phyloP scores from a whole-genome alignment of 2,329 filamentous ascomycete genomes.

The Gnomoniopsis sp. region DNA sequence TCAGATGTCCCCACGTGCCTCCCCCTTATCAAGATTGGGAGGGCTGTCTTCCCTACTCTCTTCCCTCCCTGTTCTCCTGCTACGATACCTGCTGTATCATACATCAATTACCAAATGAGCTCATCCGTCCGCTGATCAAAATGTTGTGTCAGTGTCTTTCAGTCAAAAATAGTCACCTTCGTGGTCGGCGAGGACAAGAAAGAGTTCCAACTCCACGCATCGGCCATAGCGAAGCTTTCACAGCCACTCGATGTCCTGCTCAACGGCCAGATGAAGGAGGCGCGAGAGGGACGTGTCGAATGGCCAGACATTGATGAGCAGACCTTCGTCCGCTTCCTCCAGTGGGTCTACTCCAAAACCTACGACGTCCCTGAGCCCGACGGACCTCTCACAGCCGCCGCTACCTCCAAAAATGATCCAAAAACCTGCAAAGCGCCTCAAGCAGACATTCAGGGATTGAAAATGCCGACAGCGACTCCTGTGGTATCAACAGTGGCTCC shows the following conservation, averaged over 20 bases:
- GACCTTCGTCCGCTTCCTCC: slow-evolving; percentile 6
- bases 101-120: too few species aligned
- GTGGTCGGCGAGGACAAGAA: background rate
- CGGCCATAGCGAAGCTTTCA: background rate
- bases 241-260: background rate
- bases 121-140: too few species aligned
- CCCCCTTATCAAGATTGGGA: too few species aligned
- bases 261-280: slow-evolving; percentile 6
- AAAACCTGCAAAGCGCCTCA: too few species aligned
- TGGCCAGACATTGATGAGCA: slow-evolving; percentile 9
- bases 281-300: background rate
- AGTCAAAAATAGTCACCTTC: background rate
- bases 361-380: background rate
- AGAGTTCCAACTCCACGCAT: background rate
- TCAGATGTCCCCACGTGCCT: too few species aligned
- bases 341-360: slow-evolving; percentile 7
- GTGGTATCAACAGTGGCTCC: too few species aligned
- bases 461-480: too few species aligned
- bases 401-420: too few species aligned
- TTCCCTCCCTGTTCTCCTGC: too few species aligned
- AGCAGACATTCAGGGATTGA: too few species aligned
- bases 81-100: too few species aligned
- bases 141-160: background rate
- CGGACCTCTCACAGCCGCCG: background rate
- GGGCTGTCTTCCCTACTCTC: too few species aligned